phyloP scores from a whole-genome alignment of 495 filamentous ascomycete genomes.

The Aspergillus coremiiformis region DNA sequence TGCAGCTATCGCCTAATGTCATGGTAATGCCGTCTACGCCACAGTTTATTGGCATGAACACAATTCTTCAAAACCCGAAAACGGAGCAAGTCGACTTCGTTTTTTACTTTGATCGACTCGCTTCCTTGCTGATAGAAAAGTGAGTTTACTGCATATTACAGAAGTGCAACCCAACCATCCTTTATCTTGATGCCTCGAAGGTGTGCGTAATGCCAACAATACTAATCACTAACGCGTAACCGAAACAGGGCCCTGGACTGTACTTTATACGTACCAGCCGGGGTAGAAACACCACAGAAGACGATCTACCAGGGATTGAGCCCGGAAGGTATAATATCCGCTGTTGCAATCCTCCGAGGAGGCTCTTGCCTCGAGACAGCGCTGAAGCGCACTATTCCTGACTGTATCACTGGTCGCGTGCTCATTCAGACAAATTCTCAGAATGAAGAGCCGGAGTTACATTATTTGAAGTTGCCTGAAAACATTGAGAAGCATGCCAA shows the following conservation, averaged over 20 bases:
- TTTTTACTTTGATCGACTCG: slow-evolving; percentile 89
- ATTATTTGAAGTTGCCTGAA: slow-evolving; percentile 70
- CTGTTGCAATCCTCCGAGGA: slow-evolving; percentile 81
- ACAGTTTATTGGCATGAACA: slow-evolving; percentile 82
- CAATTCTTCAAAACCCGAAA: slow-evolving; percentile 74
- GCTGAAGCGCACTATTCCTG: slow-evolving; percentile 79
- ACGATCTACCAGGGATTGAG: slow-evolving; percentile 60
- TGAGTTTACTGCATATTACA: slow-evolving; percentile 24
- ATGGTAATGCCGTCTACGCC: slow-evolving; percentile 62
- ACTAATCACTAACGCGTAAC: background rate
- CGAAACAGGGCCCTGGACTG: slow-evolving; percentile 60
- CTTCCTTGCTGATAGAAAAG: slow-evolving; percentile 77
- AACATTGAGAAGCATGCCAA: slow-evolving; percentile 63
- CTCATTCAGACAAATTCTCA: slow-evolving; percentile 82
- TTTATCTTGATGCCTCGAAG: background rate
- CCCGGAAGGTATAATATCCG: slow-evolving; percentile 63
- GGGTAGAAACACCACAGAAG: slow-evolving; percentile 62
- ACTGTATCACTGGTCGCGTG: slow-evolving; percentile 81
- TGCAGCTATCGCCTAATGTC: slow-evolving; percentile 66
- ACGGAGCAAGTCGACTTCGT: slow-evolving; percentile 85
- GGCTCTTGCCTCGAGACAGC: slow-evolving; percentile 84
- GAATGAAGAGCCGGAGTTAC: slow-evolving; percentile 85
- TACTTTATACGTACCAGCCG: slow-evolving; percentile 51
- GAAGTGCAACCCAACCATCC: background rate
- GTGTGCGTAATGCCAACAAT: background rate